Evolutionary conservation across 2,329 filamentous ascomycete species (phyloP).

Genomic region (Ceratocystis colombiana): DNA sequence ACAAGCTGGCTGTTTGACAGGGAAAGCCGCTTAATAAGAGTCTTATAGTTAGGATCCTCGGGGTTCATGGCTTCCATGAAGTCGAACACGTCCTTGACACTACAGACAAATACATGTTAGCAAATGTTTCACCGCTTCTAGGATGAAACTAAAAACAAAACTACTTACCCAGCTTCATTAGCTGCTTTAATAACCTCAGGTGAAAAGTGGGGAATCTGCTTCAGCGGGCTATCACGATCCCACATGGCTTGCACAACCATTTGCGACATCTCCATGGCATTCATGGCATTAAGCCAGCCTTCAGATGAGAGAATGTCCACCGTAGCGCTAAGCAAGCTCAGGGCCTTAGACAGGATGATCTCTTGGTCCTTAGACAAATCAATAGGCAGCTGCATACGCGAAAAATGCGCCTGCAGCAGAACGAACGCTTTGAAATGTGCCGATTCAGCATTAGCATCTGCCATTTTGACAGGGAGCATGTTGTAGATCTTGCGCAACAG

Average conservation of each 20-base stretch:
- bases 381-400: slow-evolving; percentile 88
- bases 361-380: slow-evolving; percentile 96
- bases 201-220: slow-evolving; percentile 94
- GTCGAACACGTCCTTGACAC: slow-evolving; percentile 87
- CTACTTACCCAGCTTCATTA: slow-evolving; percentile 61
- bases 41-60: slow-evolving; percentile 69
- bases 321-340: slow-evolving; percentile 79
- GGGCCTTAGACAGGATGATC: slow-evolving; percentile 68
- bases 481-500: slow-evolving; percentile 89
- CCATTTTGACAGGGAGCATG: slow-evolving; percentile 89
- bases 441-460: slow-evolving; percentile 74
- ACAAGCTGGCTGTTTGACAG: slow-evolving; percentile 72
- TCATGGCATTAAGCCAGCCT: slow-evolving; percentile 93
- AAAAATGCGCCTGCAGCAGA: slow-evolving; percentile 94
- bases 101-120: slow-evolving; percentile 35
- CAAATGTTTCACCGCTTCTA: slow-evolving; percentile 17
- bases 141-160: slow-evolving; percentile 5
- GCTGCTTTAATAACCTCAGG: slow-evolving; percentile 73
- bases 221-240: slow-evolving; percentile 92
- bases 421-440: slow-evolving; percentile 98
- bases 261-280: slow-evolving; percentile 97
- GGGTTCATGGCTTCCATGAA: slow-evolving; percentile 99
- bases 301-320: slow-evolving; percentile 95
- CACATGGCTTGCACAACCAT: slow-evolving; percentile 99
- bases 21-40: slow-evolving; percentile 65